phyloP scores from a whole-genome alignment of 1,139 yeast species.

The Candida smagusa region DNA sequence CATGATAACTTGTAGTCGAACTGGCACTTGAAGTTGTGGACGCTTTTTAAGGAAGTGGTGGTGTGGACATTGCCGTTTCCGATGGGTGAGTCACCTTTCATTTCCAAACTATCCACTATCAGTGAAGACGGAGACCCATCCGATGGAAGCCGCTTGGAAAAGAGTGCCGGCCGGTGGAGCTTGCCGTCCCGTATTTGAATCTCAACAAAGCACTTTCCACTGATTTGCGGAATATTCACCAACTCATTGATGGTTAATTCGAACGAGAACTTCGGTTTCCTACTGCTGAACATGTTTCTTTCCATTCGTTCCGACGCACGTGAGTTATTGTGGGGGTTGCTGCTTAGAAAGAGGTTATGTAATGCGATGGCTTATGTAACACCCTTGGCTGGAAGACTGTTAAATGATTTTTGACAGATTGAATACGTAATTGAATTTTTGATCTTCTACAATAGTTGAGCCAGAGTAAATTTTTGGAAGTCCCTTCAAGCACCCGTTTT shows the following conservation, averaged over 20 bases:
- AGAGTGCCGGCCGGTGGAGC: conserved; percentile 10
- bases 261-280: conserved; percentile 52
- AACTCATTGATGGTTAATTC: conserved; percentile 63
- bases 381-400: too few species aligned
- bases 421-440: too few species aligned
- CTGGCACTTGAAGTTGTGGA: conserved; percentile 42
- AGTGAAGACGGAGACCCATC: background rate
- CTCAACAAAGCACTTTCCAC: conserved; percentile 66
- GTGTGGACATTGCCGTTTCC: conserved; percentile 29
- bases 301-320: background rate
- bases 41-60: conserved; percentile 31
- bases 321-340: too few species aligned
- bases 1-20: conserved; percentile 39
- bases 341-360: too few species aligned
- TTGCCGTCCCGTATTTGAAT: conserved; percentile 32
- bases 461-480: too few species aligned
- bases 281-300: conserved; percentile 11
- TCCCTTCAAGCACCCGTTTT: too few species aligned
- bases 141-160: conserved; percentile 9
- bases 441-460: too few species aligned
- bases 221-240: conserved; percentile 76
- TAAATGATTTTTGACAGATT: too few species aligned
- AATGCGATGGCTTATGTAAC: too few species aligned
- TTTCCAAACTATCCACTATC: background rate
- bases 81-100: conserved; percentile 4